Base-by-base conservation (phyloP, 2,329 filamentous ascomycete species). In the Coleophoma cylindrospora region DNA sequence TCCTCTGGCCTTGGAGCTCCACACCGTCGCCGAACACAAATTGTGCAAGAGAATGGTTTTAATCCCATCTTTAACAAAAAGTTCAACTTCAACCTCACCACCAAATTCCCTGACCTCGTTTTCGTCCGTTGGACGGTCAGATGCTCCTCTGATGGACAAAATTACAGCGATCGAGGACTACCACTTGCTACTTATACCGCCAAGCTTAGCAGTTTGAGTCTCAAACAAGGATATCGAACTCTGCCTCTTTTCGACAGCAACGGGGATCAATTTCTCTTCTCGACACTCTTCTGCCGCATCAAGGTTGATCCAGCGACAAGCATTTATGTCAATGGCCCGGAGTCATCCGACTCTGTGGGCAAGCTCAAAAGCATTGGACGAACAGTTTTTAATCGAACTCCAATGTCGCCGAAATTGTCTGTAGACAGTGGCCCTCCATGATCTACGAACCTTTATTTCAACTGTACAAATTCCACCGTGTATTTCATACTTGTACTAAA, bases 41-140 rank as follows among this genome's bases (percentile, higher is more conserved):
- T 95, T 48, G 83, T 92, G 32, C 81, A 81, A 53, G 88, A 89
- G 66, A 97, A 99, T 65, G 92, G 91, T 21, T 97, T 95, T 72
- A 95, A 96, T 66, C 94, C 94, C 1, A 76, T 85, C 49, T 99
- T 95, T 68, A 83, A 91, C 59, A 83, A 89, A 59, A 80, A 81
- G 51, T 88, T 92, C 70, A 81, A 82, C 54, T 86, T 96, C 68
- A 85, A 83, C 50, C 76, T 96, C 21, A 90, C 90, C 44, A 97
- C 94, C n/a, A 95, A 95, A 64, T 91, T 92, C 64, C 91, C 92
- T 0, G 90, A 94, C 60, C 76, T 99, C 32, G 87, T 97, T 51
- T 97, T 97, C 68, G 84, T 99, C 47, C 87, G 91, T 43, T 96
- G 90, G 81, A 91, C 86, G 21, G 90, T 97, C 49, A 92, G 89